Evolutionary conservation across 306 rosid species (phyloP), one percentile per base, ranked within the genome.

Genomic region (Hylodesmum podocarpum): DNA sequence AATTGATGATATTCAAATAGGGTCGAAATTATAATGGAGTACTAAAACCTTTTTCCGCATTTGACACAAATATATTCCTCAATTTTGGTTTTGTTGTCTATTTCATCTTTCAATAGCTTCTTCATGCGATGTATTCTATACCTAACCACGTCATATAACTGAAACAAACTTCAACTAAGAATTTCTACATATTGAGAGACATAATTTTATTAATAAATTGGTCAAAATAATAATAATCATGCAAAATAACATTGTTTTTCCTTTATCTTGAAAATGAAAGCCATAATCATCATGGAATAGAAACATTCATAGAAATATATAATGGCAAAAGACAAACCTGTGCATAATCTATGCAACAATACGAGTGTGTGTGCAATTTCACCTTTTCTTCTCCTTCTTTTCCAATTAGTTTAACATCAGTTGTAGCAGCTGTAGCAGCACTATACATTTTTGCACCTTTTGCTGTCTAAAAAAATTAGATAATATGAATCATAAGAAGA

Each of bases 341-440:
- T 4, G 94, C 89, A 81, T 70, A 70, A 70, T 70, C 75, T 18
- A 70, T 87, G 46, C 92, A 90, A 61, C 93, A 90, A 72, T 88
- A 88, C 44, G 96, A 86, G 77, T 89, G 97, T 27, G 97, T 92
- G 82, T 92, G 93, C 87, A 89, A 62, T 83, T 89, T 89, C 70
- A 89, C 78, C 83, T 92, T 89, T 84, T 91, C 92, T 47, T 91
- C 91, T 54, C 96, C 96, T 46, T 91, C 93, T 84, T 91, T 91
- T 18, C 16, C 19, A 19, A 14, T 66, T 1, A 39, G 85, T 66
- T 83, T 87, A 49, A 90, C 85, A 71, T 89, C 97, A 18, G 44
- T 86, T 29, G 92, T 83, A 78, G 94, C 95, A 55, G 97, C 94
- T 4, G 88, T 84, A n/a, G 97, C 91, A 77, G 95, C 95, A 77